Conservation (phyloP, 1,139 yeast species). For the Wickerhamiella infanticola region DNA sequence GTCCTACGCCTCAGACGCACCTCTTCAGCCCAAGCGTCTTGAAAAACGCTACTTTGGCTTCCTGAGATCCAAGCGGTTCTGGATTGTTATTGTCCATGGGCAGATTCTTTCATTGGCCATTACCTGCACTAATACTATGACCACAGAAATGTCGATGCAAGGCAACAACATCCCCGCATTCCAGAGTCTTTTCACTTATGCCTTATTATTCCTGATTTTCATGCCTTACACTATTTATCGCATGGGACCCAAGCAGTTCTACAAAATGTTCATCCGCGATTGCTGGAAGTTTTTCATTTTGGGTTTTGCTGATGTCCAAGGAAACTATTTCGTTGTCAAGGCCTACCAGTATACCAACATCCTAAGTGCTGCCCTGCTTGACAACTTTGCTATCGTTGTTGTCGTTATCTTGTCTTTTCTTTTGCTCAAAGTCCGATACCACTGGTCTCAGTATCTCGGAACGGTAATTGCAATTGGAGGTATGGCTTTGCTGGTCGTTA, state of each 20-base stretch:
- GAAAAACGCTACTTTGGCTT: slow-evolving; percentile 20
- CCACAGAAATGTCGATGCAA: slow-evolving; percentile 25
- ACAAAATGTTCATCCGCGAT: slow-evolving; percentile 19
- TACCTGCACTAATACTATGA: slow-evolving; percentile 30
- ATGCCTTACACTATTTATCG: slow-evolving; percentile 27
- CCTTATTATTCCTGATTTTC: slow-evolving; percentile 24
- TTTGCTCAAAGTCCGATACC: slow-evolving; percentile 29
- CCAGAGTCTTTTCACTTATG: slow-evolving; percentile 30
- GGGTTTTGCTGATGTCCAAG: slow-evolving; percentile 32
- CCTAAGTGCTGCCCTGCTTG: slow-evolving; percentile 29
- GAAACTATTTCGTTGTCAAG: slow-evolving; percentile 30
- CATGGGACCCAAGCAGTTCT: slow-evolving; percentile 25
- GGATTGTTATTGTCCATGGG: slow-evolving; percentile 29
- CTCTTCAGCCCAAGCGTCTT: background rate
- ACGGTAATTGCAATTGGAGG: slow-evolving; percentile 29
- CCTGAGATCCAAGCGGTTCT: slow-evolving; percentile 24
- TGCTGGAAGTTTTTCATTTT: slow-evolving; percentile 31
- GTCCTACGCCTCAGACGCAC: background rate
- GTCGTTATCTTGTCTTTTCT: slow-evolving; percentile 29
- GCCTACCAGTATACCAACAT: slow-evolving; percentile 31
- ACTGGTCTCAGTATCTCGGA: slow-evolving; percentile 32
- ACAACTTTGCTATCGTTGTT: slow-evolving; percentile 31
- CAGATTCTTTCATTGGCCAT: slow-evolving; percentile 29
- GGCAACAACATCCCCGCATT: slow-evolving; percentile 30
- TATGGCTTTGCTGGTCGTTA: slow-evolving; percentile 28